These are phyloP conservation scores for Neurospora sp. DNA, from an alignment of 495 filamentous ascomycete species.

Conservation along the genomic window DNA sequence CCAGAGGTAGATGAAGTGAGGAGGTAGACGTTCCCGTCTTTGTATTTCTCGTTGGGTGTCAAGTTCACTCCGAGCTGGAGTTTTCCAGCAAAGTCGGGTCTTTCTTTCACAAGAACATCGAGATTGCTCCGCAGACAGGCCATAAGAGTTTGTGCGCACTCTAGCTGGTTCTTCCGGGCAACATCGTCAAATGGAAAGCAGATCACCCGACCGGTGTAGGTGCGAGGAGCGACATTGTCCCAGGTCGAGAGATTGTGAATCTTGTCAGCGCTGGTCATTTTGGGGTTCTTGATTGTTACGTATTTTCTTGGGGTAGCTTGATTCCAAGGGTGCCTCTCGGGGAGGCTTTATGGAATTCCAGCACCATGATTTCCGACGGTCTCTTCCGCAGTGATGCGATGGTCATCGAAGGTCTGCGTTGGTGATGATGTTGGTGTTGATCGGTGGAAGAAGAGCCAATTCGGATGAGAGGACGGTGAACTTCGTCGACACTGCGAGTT, in stretches of 20 bases:
- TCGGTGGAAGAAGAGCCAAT: background rate
- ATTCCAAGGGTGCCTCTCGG: background rate
- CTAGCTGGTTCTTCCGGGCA: slow-evolving; percentile 8
- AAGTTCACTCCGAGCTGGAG: slow-evolving; percentile 14
- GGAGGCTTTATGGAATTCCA: background rate
- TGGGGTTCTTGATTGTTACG: background rate
- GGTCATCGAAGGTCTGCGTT: background rate
- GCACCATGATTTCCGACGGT: background rate
- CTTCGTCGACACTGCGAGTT: background rate
- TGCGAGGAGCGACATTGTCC: slow-evolving; percentile 25
- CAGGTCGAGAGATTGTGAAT: slow-evolving; percentile 15
- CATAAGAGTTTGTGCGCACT: slow-evolving; percentile 8
- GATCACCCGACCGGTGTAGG: slow-evolving; percentile 24
- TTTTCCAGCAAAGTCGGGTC: slow-evolving; percentile 25
- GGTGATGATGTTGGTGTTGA: background rate
- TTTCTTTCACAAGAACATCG: slow-evolving; percentile 12
- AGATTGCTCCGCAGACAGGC: slow-evolving; percentile 12
- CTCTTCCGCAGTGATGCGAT: background rate
- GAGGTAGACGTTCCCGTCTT: background rate
- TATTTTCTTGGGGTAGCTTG: background rate
- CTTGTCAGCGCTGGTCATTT: background rate
- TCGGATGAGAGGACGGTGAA: background rate
- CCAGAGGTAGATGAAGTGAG: background rate
- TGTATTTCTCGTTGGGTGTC: background rate
- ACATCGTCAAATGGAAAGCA: slow-evolving; percentile 24